These are phyloP conservation scores for Torulaspora delbrueckii DNA, from an alignment of 805 yeast species.

Conservation along the genomic window DNA sequence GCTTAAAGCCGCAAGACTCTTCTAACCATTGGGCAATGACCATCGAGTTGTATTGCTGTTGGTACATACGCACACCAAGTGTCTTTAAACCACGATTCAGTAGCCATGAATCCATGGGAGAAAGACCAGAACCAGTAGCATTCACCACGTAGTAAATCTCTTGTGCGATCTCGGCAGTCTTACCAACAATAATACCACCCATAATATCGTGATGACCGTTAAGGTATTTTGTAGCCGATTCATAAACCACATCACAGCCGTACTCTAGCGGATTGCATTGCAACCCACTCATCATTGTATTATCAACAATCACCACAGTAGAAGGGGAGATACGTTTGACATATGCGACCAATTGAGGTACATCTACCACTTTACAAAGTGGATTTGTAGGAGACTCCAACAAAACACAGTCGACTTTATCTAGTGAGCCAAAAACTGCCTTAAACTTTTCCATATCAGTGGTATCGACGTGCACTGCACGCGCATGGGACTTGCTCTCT, in stretches of 20 bases:
- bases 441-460: conserved; percentile 61
- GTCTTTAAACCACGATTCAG: conserved; percentile 85
- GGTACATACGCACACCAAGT: conserved; percentile 75
- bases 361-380: conserved; percentile 79
- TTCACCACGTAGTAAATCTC: conserved; percentile 72
- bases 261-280: conserved; percentile 78
- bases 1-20: conserved; percentile 48
- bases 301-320: conserved; percentile 77
- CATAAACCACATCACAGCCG: conserved; percentile 89
- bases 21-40: conserved; percentile 71
- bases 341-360: conserved; percentile 56
- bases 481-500: conserved; percentile 56
- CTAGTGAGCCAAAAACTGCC: conserved; percentile 49
- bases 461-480: conserved; percentile 75
- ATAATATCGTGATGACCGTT: conserved; percentile 95
- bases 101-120: conserved; percentile 92
- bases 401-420: conserved; percentile 52
- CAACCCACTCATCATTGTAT: conserved; percentile 95
- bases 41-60: conserved; percentile 78
- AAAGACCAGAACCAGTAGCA: conserved; percentile 84
- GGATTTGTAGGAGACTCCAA: conserved; percentile 95
- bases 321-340: conserved; percentile 68
- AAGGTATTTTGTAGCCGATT: conserved; percentile 86
- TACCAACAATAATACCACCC: conserved; percentile 88
- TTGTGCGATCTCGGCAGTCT: conserved; percentile 59